Evolutionary conservation across 2,329 filamentous ascomycete species (phyloP).

Genomic region (Lachnum nothofagi): DNA sequence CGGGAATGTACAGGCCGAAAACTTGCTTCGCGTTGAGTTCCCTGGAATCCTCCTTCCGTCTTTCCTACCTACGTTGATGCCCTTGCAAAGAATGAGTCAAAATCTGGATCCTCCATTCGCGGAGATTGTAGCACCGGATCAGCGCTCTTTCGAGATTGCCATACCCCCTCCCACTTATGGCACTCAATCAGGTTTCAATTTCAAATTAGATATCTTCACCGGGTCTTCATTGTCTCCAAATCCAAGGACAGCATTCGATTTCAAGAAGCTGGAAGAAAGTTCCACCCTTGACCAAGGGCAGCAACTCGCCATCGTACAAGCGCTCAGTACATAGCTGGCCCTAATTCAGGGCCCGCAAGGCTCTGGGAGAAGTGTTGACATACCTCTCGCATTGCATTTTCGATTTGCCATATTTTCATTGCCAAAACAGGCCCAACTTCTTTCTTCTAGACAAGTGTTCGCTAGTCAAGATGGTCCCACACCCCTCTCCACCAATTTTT

Average conservation of each 20-base stretch:
- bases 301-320: constrained; percentile 46
- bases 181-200: constrained; percentile 43
- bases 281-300: constrained; percentile 48
- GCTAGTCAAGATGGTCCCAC: no score
- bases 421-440: no score
- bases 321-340: constrained; percentile 49
- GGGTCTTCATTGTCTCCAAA: constrained; percentile 26
- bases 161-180: constrained; percentile 50
- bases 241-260: constrained; percentile 30
- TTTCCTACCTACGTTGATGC: constrained; percentile 52
- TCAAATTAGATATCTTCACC: constrained; percentile 35
- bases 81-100: constrained; percentile 49
- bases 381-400: no score
- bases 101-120: constrained; percentile 44
- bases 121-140: constrained; percentile 39
- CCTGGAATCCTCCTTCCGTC: constrained; percentile 54
- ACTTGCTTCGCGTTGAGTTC: no score
- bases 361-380: constrained; percentile 64
- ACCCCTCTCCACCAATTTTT: no score
- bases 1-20: no score
- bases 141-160: constrained; percentile 15
- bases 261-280: constrained; percentile 25
- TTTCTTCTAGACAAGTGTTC: no score
- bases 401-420: no score
- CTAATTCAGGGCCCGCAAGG: constrained; percentile 68